These are phyloP conservation scores for Crithidia brevicula DNA, from an alignment of 208 protist genomes.

Conservation along the genomic window DNA sequence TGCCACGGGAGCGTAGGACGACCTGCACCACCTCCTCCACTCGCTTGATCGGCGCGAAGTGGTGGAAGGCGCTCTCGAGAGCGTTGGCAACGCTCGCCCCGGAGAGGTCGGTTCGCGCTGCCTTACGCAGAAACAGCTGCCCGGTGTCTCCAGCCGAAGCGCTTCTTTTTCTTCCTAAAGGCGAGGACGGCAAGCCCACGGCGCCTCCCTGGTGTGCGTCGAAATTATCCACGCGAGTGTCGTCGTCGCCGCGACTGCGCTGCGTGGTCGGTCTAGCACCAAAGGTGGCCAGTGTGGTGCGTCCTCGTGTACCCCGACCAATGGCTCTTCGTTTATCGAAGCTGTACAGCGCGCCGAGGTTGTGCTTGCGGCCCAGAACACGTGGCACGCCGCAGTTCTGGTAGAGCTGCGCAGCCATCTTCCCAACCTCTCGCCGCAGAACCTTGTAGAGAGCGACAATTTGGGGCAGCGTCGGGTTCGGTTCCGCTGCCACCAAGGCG, in stretches of 20 bases:
- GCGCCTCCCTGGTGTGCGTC: too few relatives aligned
- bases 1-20: constrained; percentile 24
- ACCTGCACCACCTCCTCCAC: constrained; percentile 25
- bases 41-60: constrained; percentile 20
- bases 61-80: constrained; percentile 19
- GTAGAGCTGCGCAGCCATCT: constrained; percentile 56
- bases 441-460: constrained; percentile 48
- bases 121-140: constrained; percentile 8
- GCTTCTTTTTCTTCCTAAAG: too few relatives aligned
- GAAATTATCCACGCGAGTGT: too few relatives aligned
- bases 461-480: constrained; percentile 43
- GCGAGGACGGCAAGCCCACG: too few relatives aligned
- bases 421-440: constrained; percentile 35
- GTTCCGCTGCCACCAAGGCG: constrained; percentile 33
- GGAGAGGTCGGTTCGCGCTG: constrained; percentile 13
- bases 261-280: too few relatives aligned
- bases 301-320: not conserved
- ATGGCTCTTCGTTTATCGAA: not conserved
- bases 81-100: constrained; percentile 23
- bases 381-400: constrained; percentile 33
- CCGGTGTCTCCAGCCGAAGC: too few relatives aligned
- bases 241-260: too few relatives aligned
- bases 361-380: constrained; percentile 1
- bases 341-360: constrained; percentile 7
- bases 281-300: not conserved